Base-by-base conservation (phyloP, 1,284 basidiomycete genomes). In the Pyrrhoderma noxium region DNA sequence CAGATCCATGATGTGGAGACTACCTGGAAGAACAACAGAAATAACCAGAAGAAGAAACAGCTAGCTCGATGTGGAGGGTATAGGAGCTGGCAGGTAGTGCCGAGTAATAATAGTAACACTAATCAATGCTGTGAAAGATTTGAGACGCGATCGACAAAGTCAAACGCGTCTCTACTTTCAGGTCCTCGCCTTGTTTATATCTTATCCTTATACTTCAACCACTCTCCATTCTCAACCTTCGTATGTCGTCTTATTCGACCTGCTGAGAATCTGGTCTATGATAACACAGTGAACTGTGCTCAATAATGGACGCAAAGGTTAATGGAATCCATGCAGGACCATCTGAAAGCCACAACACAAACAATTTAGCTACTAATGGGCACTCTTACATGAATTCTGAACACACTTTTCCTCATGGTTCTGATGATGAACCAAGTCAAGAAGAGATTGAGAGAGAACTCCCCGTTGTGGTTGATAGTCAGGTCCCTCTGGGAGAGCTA, bases 1-100 rank as follows among this genome's bases (percentile, higher is more conserved):
- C 64, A 91, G 91, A 60, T 93, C 89, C 90, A 93, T 93, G n/a
- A 16, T 40, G 18, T 31, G n/a, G n/a, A n/a, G n/a, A n/a, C n/a
- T n/a, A n/a, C n/a, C n/a, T n/a, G n/a, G n/a, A n/a, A n/a, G 40
- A 16, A 11, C 7, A 9, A 19, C 19, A 13, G 25, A 8, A 23
- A 16, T 21, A 41, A 16, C 39, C 18, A 41, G 22, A 42, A 42
- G 40, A 3, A 11, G 40, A 23, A 31, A 31, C 5, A 31, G 27
- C 27, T 5, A 31, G 27, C 27, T 31, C 27, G 11, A 11, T 31
- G 27, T 5, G 27, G 5, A 31, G 27, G 27, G 27, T 31, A 31
- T 31, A 31, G 11, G 27, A 31, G 27, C 35, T 35, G 45, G 7
- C 35, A 16, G 27, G n/a, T 27, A n/a, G 16, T 34, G 35, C 18